A percentile compares a stretch with the other conserved stretches of the same genome.
phyloP scores from a whole-genome alignment of 2,329 filamentous ascomycete species.

The Stenocarpella maydis region DNA sequence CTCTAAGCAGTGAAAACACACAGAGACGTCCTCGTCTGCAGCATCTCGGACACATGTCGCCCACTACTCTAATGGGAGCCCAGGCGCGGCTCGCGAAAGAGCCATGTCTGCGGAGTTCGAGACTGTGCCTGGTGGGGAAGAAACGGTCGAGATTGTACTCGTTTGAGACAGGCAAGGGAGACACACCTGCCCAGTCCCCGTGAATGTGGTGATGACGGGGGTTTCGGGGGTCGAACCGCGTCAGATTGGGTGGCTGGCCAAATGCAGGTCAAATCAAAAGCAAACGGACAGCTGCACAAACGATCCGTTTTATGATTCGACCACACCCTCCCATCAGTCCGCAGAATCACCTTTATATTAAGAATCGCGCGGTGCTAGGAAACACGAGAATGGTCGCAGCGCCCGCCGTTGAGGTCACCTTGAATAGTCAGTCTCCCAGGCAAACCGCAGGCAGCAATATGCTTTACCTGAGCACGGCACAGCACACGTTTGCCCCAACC shows the following conservation, averaged over 20 bases:
- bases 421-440: constrained; percentile 9
- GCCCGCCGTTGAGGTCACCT: constrained; percentile 16
- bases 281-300: constrained; percentile 52
- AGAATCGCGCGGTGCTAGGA: constrained; percentile 42
- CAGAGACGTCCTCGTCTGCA: not conserved
- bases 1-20: not conserved
- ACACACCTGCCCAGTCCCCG: constrained; percentile 32
- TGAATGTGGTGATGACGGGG: constrained; percentile 29
- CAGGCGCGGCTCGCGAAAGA: constrained; percentile 15
- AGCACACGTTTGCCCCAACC: not conserved
- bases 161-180: constrained; percentile 33
- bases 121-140: constrained; percentile 19
- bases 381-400: constrained; percentile 37
- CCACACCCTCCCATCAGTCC: constrained; percentile 37
- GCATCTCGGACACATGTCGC: not conserved
- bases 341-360: constrained; percentile 43
- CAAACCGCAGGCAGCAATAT: constrained; percentile 9
- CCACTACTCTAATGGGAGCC: not conserved
- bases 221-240: constrained; percentile 32
- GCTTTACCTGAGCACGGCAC: constrained; percentile 5
- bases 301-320: constrained; percentile 41
- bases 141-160: constrained; percentile 30
- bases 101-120: constrained; percentile 13
- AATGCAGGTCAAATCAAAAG: constrained; percentile 43
- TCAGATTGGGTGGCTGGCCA: constrained; percentile 40